Evolutionary conservation across 2,329 filamentous ascomycete genomes (phyloP), one percentile per base, ranked within the genome.

Genomic region (Calonectria fujianensis): DNA sequence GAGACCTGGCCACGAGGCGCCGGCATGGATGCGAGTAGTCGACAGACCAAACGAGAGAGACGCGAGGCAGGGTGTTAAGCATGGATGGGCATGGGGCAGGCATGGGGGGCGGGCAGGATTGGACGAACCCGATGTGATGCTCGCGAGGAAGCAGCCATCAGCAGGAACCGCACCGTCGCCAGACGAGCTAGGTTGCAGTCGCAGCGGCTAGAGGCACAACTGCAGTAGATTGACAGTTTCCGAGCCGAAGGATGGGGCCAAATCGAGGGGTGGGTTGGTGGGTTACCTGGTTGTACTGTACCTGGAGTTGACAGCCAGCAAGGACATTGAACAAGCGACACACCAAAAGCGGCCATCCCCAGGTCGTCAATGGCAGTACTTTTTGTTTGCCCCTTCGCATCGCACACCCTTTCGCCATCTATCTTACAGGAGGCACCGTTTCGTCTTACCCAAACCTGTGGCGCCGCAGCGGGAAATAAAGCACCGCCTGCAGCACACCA

Each of bases 1-100:
- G 70, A 75, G 63, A 59, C 71, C 70, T 65, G 75, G 75, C 74
- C 73, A 75, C 69, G 66, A 73, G 73, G 72, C 45, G 54, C 31
- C 16, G 41, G 59, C 64, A 72, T 65, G 69, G 69, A 65, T 71
- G 57, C 69, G 37, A 71, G 59, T 29, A 63, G 41, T 39, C 59
- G 24, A 64, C 48, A 41, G 57, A 57, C 45, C 59, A 50, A 31
- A 48, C 51, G 59, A 50, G 37, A 41, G 50, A 41, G 52, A 64
- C 45, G 59, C 31, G 54, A 69, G 18, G 13, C 52, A 57, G 72
- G 72, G 72, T 74, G 64, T 61, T 41, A 66, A 63, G 66, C 71
- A 66, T 73, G 66, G 66, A 37, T 63, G 35, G 66, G 64, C 9
- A 48, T 48, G n/a, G 45, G 39, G 41, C 39, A 50, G n/a, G 32